phyloP scores from a whole-genome alignment of 2,329 filamentous ascomycete species.

The Exophiala bonariae region DNA sequence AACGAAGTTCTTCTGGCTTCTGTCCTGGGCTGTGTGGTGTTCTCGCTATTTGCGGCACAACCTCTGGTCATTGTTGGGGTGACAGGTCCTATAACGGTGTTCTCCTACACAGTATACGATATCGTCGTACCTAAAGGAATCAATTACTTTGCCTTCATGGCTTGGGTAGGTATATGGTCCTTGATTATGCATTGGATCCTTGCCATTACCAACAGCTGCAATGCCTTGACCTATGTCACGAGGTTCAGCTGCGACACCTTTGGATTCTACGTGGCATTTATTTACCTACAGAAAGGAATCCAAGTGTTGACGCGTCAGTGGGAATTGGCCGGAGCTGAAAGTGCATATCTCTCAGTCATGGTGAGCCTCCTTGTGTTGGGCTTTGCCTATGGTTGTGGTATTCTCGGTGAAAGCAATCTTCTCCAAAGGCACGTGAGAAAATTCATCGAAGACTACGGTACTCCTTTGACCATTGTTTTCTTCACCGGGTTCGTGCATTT shows the following conservation, averaged over 20 bases:
- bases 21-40: slow-evolving; percentile 79
- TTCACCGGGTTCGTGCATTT: slow-evolving; percentile 89
- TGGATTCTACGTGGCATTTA: slow-evolving; percentile 88
- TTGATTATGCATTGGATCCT: slow-evolving; percentile 81
- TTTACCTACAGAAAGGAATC: slow-evolving; percentile 88
- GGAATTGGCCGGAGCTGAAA: slow-evolving; percentile 57
- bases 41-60: slow-evolving; percentile 76
- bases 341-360: slow-evolving; percentile 73
- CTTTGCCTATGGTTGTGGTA: slow-evolving; percentile 71
- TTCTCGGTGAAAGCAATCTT: slow-evolving; percentile 68
- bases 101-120: slow-evolving; percentile 91
- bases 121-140: slow-evolving; percentile 77
- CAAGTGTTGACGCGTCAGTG: slow-evolving; percentile 80
- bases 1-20: slow-evolving; percentile 89
- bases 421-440: slow-evolving; percentile 75
- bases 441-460: slow-evolving; percentile 88
- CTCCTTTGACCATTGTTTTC: slow-evolving; percentile 78
- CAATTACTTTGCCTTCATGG: slow-evolving; percentile 87
- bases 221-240: slow-evolving; percentile 84
- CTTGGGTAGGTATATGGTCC: slow-evolving; percentile 87
- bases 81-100: slow-evolving; percentile 87
- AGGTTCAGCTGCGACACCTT: slow-evolving; percentile 93
- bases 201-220: slow-evolving; percentile 82
- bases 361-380: slow-evolving; percentile 76
- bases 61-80: slow-evolving; percentile 89